Evolutionary conservation across 2,329 filamentous ascomycete genomes (phyloP), one percentile per base, ranked within the genome.

Genomic region (Penicillium sp.): DNA sequence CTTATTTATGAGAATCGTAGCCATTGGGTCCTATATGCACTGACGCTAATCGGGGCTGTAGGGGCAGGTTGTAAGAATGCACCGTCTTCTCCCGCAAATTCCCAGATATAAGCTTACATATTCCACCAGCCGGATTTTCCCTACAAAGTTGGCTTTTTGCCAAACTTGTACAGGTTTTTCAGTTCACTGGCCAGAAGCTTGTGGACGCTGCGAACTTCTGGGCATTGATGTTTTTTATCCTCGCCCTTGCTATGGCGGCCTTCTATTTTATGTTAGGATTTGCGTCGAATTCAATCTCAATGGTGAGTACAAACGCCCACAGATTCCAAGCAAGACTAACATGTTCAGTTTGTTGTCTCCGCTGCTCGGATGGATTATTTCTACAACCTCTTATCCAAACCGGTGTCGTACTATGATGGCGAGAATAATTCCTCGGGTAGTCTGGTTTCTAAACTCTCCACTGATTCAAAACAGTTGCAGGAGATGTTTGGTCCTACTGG

Each of bases 191-290:
- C 0, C 49, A 67, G 9, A 66, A 72, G 57, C 74, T 77, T 4
- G 67, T 73, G 19, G 56, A 73, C 2, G 67, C 75, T 49, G 78
- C 75, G 10, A 74, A 83, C 60, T 82, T 83, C 63, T 83, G 77
- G 67, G 73, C 79, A 0, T 71, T 84, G 12, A 83, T 84, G 79
- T 82, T 84, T 64, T 82, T 84, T 63, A 67, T 83, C 8, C 74
- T 83, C 6, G 80, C 81, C 0, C 59, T 84, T 9, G 77, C 69
- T 1, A 77, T 80, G 31, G 67, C 75, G 0, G 40, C 74, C 4
- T 75, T 71, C 33, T 84, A 80, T 58, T 77, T 75, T 26, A 57
- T 63, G n/a, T 65, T 82, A 4, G 80, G 80, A 1, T 79, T 69
- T 65, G 61, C 67, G 1, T 75, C 75, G 17, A 80, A 79, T 50